A percentile compares a stretch with the other conserved stretches of the same genome.
These are phyloP conservation scores for Crotalaria pallida DNA, from an alignment of 306 rosid species.

Conservation along the genomic window DNA sequence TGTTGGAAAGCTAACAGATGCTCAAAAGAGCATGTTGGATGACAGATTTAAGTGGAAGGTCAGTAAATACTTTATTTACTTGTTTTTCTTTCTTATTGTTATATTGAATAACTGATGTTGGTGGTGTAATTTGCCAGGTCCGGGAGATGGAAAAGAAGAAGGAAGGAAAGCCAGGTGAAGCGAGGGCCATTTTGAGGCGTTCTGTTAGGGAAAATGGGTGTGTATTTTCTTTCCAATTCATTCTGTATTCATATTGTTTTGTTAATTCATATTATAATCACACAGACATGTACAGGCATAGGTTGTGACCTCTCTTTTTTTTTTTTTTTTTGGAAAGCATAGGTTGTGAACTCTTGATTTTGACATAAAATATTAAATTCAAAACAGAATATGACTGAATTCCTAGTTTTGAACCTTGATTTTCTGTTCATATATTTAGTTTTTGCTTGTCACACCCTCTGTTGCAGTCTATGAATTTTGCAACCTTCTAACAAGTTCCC, in stretches of 20 bases:
- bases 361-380: not conserved
- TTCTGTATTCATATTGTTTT: not conserved
- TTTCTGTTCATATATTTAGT: too few species aligned
- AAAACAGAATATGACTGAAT: not conserved
- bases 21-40: slow-evolving; percentile 97
- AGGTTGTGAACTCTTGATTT: not conserved
- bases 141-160: slow-evolving; percentile 95
- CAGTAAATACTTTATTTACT: slow-evolving; percentile 5
- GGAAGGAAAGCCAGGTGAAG: slow-evolving; percentile 99
- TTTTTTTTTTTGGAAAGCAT: too few species aligned
- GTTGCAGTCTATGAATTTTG: not conserved
- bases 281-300: not conserved
- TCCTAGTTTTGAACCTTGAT: not conserved
- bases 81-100: not conserved
- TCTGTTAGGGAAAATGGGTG: slow-evolving; percentile 89
- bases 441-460: not conserved
- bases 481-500: not conserved
- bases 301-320: not conserved
- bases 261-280: not conserved
- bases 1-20: slow-evolving; percentile 93
- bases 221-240: not conserved
- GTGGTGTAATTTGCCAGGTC: slow-evolving; percentile 41
- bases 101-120: slow-evolving; percentile 11
- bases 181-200: slow-evolving; percentile 86
- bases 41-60: slow-evolving; percentile 99